Evolutionary conservation across 2,329 filamentous ascomycete species (phyloP).

Genomic region (Nemania serpens): DNA sequence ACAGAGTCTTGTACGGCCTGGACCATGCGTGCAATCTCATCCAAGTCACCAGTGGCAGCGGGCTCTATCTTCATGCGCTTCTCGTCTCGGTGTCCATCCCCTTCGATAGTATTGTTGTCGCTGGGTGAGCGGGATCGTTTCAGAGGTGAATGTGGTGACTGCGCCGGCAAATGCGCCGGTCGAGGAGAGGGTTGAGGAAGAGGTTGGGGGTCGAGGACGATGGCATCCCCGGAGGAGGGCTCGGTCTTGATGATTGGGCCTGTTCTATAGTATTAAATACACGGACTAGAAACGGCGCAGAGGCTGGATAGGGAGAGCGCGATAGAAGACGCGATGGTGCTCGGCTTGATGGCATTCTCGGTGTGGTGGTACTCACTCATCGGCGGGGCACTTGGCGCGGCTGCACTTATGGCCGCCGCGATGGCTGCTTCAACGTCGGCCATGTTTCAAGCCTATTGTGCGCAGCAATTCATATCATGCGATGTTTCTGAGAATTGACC

Average conservation of each 20-base stretch:
- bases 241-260: conserved; percentile 41
- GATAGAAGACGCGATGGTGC: not conserved
- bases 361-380: conserved; percentile 28
- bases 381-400: conserved; percentile 27
- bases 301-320: not conserved
- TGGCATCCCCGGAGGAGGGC: conserved; percentile 31
- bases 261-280: conserved; percentile 26
- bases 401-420: conserved; percentile 39
- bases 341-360: no score
- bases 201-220: conserved; percentile 33
- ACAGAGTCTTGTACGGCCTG: conserved; percentile 39
- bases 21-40: conserved; percentile 39
- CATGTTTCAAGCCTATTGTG: conserved; percentile 31
- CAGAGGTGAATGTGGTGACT: conserved; percentile 29
- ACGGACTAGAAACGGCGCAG: not conserved
- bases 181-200: not conserved
- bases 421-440: conserved; percentile 41
- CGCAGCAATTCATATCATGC: conserved; percentile 22
- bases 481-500: conserved; percentile 6
- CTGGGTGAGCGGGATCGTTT: conserved; percentile 39
- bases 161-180: not conserved
- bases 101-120: conserved; percentile 16
- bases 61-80: conserved; percentile 40
- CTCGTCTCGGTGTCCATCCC: conserved; percentile 32
- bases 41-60: conserved; percentile 22